Conservation (phyloP, 257 asterid genomes). For the Jacaranda mimosifolia region DNA sequence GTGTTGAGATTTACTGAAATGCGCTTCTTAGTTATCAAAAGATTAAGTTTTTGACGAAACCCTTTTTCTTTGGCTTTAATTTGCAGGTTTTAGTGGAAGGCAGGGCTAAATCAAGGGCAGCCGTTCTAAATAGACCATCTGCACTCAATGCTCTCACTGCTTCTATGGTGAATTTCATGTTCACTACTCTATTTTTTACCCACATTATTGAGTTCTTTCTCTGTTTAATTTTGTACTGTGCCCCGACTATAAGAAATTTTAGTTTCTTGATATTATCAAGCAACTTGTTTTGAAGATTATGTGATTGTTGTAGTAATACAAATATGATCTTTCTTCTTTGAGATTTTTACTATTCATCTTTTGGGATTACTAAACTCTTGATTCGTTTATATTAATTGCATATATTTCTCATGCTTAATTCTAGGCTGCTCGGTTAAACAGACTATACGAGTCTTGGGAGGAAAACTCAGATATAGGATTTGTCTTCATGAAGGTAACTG, state of each 20-base stretch:
- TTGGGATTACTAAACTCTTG: slow-evolving; percentile 9
- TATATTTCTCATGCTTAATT: background rate
- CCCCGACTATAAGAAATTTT: background rate
- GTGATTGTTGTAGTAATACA: slow-evolving; percentile 16
- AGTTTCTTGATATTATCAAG: background rate
- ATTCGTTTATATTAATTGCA: slow-evolving; percentile 19
- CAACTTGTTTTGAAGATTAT: slow-evolving; percentile 25
- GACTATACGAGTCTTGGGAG: slow-evolving; percentile 93
- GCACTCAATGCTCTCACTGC: slow-evolving; percentile 85
- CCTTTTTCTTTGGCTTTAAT: slow-evolving; percentile 14
- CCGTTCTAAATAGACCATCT: slow-evolving; percentile 84
- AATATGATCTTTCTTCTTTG: background rate
- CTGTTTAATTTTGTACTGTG: background rate
- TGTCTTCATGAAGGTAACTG: slow-evolving; percentile 88
- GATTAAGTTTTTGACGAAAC: slow-evolving; percentile 21
- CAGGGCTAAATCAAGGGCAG: slow-evolving; percentile 85
- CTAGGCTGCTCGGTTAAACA: slow-evolving; percentile 81
- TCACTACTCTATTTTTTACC: background rate
- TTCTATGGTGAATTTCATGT: slow-evolving; percentile 64
- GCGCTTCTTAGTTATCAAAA: slow-evolving; percentile 14
- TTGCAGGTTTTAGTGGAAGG: slow-evolving; percentile 92
- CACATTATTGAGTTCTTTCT: background rate
- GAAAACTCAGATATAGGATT: slow-evolving; percentile 91
- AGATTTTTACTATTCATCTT: slow-evolving; percentile 10
- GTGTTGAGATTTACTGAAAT: slow-evolving; percentile 13